Conservation (phyloP, 1,284 basidiomycete genomes). For the Mrakiaceae sp. region DNA sequence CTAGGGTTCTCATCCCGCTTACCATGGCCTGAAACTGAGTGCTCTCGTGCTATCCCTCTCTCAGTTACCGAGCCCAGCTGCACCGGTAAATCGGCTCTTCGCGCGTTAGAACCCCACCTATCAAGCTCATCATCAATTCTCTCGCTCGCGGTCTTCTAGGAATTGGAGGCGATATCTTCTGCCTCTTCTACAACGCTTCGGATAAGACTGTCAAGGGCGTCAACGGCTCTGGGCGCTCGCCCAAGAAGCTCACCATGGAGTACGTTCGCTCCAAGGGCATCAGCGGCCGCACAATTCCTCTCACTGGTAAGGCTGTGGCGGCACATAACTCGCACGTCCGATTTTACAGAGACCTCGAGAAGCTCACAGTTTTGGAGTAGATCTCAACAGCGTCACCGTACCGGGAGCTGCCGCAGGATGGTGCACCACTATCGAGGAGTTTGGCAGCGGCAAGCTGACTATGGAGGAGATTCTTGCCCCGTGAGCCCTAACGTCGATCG, state of each 20-base stretch:
- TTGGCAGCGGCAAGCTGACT: conserved; percentile 71
- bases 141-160: conserved; percentile 28
- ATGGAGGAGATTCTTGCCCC: conserved; percentile 77
- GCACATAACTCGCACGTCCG: not conserved
- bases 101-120: conserved; percentile 6
- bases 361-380: conserved; percentile 47
- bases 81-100: conserved; percentile 22
- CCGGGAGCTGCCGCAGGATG: conserved; percentile 89
- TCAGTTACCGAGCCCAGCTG: conserved; percentile 50
- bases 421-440: conserved; percentile 71
- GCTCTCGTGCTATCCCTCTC: not conserved
- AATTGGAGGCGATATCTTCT: conserved; percentile 68
- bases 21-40: not conserved
- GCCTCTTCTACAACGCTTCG: conserved; percentile 77
- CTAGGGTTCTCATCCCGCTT: no score
- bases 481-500: conserved; percentile 24
- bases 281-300: conserved; percentile 40
- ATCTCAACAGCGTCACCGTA: conserved; percentile 82
- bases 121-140: not conserved
- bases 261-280: conserved; percentile 60
- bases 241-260: conserved; percentile 64
- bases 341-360: not conserved
- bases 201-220: conserved; percentile 61
- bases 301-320: not conserved
- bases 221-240: conserved; percentile 59